Evolutionary conservation across 192 early-diverging fungal genomes (phyloP).

Genomic region (Backusella sp.): DNA sequence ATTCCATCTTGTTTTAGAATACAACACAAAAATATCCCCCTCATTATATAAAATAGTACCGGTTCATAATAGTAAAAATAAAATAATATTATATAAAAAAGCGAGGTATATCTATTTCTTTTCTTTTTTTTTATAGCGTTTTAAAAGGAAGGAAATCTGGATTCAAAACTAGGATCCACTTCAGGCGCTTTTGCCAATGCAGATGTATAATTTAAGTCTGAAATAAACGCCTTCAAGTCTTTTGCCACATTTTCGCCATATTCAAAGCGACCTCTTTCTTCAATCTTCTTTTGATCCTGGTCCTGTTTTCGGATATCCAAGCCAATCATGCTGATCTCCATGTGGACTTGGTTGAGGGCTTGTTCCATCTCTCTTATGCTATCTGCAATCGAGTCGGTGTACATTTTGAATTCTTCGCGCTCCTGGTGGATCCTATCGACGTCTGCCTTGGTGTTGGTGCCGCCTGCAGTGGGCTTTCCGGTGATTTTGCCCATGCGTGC

Average conservation of each 20-base stretch:
- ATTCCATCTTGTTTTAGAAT: conserved; percentile 10
- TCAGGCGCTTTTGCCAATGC: conserved; percentile 30
- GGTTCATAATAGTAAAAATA: not conserved
- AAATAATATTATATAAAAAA: not conserved
- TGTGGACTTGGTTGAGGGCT: conserved; percentile 9
- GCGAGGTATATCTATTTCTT: not conserved
- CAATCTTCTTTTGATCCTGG: conserved; percentile 30
- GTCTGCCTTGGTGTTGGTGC: conserved; percentile 6
- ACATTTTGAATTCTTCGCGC: conserved; percentile 22
- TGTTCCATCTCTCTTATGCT: conserved; percentile 16
- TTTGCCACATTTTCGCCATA: conserved; percentile 20
- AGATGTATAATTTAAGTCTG: conserved; percentile 18
- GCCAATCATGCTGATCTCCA: conserved; percentile 33
- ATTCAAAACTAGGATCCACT: conserved; percentile 36
- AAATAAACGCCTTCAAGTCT: conserved; percentile 33
- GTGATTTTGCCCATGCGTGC: conserved; percentile 49
- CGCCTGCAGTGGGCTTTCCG: conserved; percentile 30
- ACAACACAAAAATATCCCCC: not conserved
- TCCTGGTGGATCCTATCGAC: conserved; percentile 26
- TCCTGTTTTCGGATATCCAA: conserved; percentile 28
- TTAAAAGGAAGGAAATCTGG: conserved; percentile 34
- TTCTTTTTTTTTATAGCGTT: not conserved
- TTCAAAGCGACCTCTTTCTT: conserved; percentile 35
- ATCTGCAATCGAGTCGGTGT: conserved; percentile 18
- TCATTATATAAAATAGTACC: not conserved